Conservation (phyloP, 495 filamentous ascomycete genomes). For the Evernia prunastri region DNA sequence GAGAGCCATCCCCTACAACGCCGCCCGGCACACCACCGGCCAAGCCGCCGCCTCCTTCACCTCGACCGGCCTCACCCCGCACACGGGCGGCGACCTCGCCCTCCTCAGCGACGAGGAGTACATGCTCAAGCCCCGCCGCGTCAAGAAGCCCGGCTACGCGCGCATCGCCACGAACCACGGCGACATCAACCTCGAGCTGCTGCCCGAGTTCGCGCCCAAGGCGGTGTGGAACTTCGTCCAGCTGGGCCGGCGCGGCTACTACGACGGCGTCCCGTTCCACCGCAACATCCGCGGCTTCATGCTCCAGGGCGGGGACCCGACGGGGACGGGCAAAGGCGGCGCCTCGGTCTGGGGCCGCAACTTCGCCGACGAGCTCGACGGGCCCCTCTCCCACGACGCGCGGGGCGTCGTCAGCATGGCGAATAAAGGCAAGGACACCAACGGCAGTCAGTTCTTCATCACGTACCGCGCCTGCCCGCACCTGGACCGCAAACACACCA, state of each 20-base stretch:
- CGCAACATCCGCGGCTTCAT: constrained; percentile 93
- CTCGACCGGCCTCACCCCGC: constrained; percentile 85
- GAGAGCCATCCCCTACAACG: constrained; percentile 64
- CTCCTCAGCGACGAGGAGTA: constrained; percentile 88
- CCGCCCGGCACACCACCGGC: constrained; percentile 84
- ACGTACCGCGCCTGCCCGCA: constrained; percentile 76
- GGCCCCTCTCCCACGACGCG: constrained; percentile 69
- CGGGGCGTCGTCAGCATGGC: constrained; percentile 88
- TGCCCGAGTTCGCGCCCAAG: constrained; percentile 79
- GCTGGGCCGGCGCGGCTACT: constrained; percentile 84
- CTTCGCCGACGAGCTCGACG: constrained; percentile 90
- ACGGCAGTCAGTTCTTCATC: constrained; percentile 92
- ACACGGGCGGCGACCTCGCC: constrained; percentile 79
- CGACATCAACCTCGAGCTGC: constrained; percentile 80
- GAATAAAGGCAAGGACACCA: constrained; percentile 97
- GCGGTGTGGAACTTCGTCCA: constrained; percentile 97
- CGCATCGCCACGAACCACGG: constrained; percentile 79
- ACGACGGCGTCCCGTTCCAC: constrained; percentile 75
- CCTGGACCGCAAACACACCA: constrained; percentile 91
- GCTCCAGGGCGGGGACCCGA: constrained; percentile 81
- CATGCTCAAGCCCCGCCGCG: constrained; percentile 81
- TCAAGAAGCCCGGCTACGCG: constrained; percentile 86
- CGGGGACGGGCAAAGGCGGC: constrained; percentile 75
- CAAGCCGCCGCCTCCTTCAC: constrained; percentile 91
- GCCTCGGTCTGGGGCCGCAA: constrained; percentile 81